Conservation (phyloP, 2,329 filamentous ascomycete species). For the Exophiala alcalophila region DNA sequence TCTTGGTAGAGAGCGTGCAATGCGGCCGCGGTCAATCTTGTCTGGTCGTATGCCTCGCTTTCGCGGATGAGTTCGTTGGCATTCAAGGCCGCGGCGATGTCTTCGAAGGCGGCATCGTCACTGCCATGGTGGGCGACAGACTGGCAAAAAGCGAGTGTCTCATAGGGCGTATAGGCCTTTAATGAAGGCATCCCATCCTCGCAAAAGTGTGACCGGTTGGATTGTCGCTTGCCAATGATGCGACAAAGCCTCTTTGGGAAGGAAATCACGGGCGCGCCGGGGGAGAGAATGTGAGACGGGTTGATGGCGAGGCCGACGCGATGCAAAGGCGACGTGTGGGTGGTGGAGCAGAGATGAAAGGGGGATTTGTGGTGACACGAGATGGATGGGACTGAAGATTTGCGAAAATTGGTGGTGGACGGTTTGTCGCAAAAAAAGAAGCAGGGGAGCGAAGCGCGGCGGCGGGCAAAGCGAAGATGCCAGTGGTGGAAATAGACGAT, state of each 20-base stretch:
- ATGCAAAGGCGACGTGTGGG: conserved; percentile 12
- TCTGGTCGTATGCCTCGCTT: conserved; percentile 67
- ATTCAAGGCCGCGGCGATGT: conserved; percentile 71
- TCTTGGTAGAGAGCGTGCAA: conserved; percentile 75
- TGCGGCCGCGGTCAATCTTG: conserved; percentile 71
- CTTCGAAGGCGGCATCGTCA: conserved; percentile 63
- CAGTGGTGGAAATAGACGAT: too few species aligned
- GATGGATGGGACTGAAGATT: too few species aligned
- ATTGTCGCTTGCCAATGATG: conserved; percentile 6
- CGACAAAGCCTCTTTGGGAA: conserved; percentile 7
- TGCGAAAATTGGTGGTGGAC: conserved; percentile 10
- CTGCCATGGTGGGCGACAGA: conserved; percentile 67
- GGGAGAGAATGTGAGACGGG: conserved; percentile 5
- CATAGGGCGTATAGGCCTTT: conserved; percentile 75
- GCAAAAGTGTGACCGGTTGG: conserved; percentile 14
- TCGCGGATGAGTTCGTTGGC: conserved; percentile 70
- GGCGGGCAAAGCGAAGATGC: too few species aligned
- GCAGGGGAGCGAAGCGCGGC: too few species aligned
- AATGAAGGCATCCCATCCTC: conserved; percentile 55
- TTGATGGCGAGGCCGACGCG: conserved; percentile 8
- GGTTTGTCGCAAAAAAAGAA: background rate
- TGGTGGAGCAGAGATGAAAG: conserved; percentile 35
- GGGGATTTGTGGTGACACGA: conserved; percentile 15
- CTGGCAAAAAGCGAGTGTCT: conserved; percentile 82
- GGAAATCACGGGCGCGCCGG: background rate